Evolutionary conservation across 2,329 filamentous ascomycete species (phyloP), one percentile per base, ranked within the genome.

Genomic region (Dothistroma pini): DNA sequence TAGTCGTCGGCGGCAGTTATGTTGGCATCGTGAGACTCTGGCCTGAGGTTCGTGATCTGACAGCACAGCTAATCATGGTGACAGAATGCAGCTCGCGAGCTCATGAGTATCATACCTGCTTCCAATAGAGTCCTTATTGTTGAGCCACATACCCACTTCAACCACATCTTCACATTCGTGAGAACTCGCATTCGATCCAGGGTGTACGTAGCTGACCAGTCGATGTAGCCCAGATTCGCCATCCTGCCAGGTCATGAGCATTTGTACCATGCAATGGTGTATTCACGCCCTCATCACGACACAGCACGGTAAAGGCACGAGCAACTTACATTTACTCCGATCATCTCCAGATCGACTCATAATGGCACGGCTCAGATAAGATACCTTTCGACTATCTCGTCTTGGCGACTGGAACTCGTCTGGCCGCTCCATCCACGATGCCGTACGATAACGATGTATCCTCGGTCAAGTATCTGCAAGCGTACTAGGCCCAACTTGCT

Each of bases 381-480:
- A 55, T 68, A 7, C 60, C 64, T 9, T 68, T 60, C 44, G 66
- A 66, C n/a, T 66, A 67, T 25, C 63, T 68, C 1, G 64, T 68
- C 10, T 56, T 68, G 5, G 66, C 66, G 0, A 68, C 66, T 16
- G 66, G 61, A 19, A 65, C 65, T 32, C 56, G 41, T 25, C 59
- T 65, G 1, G 59, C 65, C 2, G 59, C 65, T 4, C 63, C 65
- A 1, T 65, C 63, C 12, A 67, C 62, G 61, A 65, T 65, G 63
- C 61, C 65, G 2, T 62, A 55, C 44, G 56, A 65, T 16, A 57
- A 65, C n/a, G 47, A 60, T 5, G 11, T 32, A 2, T 57, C 63
- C 10, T 63, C 65, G 0, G 56, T 64, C 1, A 19, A 60, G 12
- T 65, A 63, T 31, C 57, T 67, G 2, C 57, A 64, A 51, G 21